Base-by-base conservation (phyloP, 106 monocot genomes). In the Triglochin maritima region DNA sequence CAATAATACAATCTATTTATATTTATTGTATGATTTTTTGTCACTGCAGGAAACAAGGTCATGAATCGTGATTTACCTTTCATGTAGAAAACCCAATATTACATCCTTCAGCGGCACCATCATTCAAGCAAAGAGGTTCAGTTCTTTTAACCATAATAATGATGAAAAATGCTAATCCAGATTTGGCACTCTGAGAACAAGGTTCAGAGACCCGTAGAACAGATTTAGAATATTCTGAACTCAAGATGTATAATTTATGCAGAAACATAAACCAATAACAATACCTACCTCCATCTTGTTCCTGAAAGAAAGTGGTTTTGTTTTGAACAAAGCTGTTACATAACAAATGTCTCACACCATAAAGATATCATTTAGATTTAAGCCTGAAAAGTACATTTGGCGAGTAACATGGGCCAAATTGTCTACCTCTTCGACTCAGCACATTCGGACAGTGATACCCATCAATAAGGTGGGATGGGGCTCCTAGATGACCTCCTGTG, bases 271-370 rank as follows among this genome's bases (percentile, higher is more conserved):
- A 60, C 9, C 50, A 75, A 49, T 11, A 73, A 66, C 41, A 7
- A 55, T 81, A 83, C 89, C 93, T 86, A 93, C 86, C 93, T 93
- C 79, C 72, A 68, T 41, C 9, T 50, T 47, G 70, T 69, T 79
- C 77, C 74, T 70, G 52, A 63, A 13, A 77, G 60, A 48, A 70
- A 76, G 75, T 57, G 59, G 69, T 64, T 72, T 56, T 76, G 73
- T 80, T 82, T 88, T 59, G 79, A 79, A 77, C 67, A 71, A 71
- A 80, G 82, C 94, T 94, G 89, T 84, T 86, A 81, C 67, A 87
- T 70, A 84, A 71, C 65, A 84, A 16, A 79, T 10, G 64, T 76
- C 83, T 84, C 50, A 82, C 76, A 56, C 75, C 68, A 78, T 29
- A 45, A 41, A 43, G 60, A 54, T 56, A 65, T 66, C 84, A 67